phyloP scores from a whole-genome alignment of 805 yeast genomes.

The Ogataea thermomethanolica region DNA sequence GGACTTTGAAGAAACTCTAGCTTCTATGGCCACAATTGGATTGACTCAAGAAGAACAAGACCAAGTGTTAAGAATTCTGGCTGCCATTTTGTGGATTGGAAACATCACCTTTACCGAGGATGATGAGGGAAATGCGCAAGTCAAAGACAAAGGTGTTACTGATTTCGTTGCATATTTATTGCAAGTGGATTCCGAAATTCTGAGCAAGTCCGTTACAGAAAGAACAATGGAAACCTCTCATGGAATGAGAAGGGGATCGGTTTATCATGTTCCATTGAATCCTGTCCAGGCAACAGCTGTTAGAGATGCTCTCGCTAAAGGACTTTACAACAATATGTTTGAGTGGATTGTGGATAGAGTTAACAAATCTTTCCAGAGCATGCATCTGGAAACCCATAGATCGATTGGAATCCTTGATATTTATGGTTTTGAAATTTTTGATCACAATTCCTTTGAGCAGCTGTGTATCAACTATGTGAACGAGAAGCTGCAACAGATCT shows the following conservation, averaged over 20 bases:
- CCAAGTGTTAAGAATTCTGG: slow-evolving; percentile 77
- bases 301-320: slow-evolving; percentile 92
- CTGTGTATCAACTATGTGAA: slow-evolving; percentile 93
- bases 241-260: slow-evolving; percentile 86
- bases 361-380: slow-evolving; percentile 65
- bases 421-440: slow-evolving; percentile 94
- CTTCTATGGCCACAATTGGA: slow-evolving; percentile 89
- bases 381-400: slow-evolving; percentile 41
- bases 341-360: slow-evolving; percentile 97
- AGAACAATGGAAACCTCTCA: slow-evolving; percentile 87
- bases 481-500: slow-evolving; percentile 94
- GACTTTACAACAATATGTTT: slow-evolving; percentile 84
- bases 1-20: slow-evolving; percentile 76
- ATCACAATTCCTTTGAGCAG: slow-evolving; percentile 92
- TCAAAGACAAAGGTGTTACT: slow-evolving; percentile 86
- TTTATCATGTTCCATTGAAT: slow-evolving; percentile 92
- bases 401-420: slow-evolving; percentile 94
- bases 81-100: slow-evolving; percentile 92
- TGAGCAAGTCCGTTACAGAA: slow-evolving; percentile 68
- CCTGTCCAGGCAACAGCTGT: slow-evolving; percentile 92
- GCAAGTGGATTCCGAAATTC: slow-evolving; percentile 67
- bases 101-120: slow-evolving; percentile 83
- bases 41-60: slow-evolving; percentile 81
- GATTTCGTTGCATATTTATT: slow-evolving; percentile 89
- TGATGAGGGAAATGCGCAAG: slow-evolving; percentile 78